Evolutionary conservation across 768 basidiomycete genomes (phyloP).

Genomic region (Russula compacta): DNA sequence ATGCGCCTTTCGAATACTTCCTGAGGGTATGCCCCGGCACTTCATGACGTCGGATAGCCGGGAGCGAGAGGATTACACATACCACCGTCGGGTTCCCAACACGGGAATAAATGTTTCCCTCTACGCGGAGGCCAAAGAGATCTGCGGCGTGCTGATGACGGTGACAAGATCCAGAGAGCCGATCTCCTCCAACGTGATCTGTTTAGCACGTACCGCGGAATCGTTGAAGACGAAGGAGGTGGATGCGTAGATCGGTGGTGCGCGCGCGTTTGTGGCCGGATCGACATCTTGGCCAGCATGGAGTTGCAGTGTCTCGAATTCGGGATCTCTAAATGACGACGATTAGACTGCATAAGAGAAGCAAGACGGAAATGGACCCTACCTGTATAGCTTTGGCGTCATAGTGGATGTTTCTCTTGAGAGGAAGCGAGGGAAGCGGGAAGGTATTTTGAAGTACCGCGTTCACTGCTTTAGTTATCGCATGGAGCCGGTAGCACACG

Average conservation of each 20-base stretch:
- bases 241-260: constrained; percentile 68
- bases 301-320: constrained; percentile 74
- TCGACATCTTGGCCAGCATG: constrained; percentile 68
- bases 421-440: no score
- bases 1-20: constrained; percentile 75
- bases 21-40: constrained; percentile 26
- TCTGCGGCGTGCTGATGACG: constrained; percentile 54
- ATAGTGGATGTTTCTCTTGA: no score
- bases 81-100: constrained; percentile 62
- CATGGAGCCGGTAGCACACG: no score
- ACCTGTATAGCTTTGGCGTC: no score
- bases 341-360: neutral
- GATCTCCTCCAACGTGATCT: no score
- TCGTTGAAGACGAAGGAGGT: constrained; percentile 69
- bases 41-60: neutral
- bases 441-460: no score
- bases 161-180: neutral
- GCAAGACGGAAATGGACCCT: no score
- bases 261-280: constrained; percentile 59
- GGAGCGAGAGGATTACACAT: constrained; percentile 23
- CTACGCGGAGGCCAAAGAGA: constrained; percentile 50
- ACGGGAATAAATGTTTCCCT: constrained; percentile 58
- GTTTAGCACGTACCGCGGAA: constrained; percentile 39
- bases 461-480: no score
- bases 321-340: constrained; percentile 36